Conservation (phyloP, 371 early-diverging fungal species). For the Nematocida major region DNA sequence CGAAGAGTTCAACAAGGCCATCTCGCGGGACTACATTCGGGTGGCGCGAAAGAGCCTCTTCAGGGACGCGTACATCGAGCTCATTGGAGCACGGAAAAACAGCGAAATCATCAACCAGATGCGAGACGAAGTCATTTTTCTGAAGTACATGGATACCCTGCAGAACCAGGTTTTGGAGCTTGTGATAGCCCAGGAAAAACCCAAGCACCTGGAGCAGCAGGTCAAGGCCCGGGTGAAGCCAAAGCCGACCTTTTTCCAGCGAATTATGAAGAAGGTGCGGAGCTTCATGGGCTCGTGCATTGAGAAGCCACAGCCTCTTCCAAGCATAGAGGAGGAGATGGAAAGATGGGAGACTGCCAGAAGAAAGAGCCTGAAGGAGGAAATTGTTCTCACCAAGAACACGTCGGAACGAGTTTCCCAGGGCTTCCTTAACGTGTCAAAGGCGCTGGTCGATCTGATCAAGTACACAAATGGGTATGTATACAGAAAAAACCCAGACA, state of each 20-base stretch:
- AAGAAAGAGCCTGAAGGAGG: background rate
- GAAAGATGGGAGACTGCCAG: background rate
- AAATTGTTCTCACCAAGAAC: slow-evolving; percentile 6
- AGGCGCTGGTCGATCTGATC: slow-evolving; percentile 7
- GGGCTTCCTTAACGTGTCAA: slow-evolving; percentile 17
- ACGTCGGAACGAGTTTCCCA: slow-evolving; percentile 5
- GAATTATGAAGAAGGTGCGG: background rate
- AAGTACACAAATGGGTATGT: slow-evolving; percentile 24
- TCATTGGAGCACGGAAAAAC: background rate
- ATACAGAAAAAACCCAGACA: slow-evolving; percentile 11
- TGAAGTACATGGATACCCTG: slow-evolving; percentile 2
- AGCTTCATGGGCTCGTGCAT: background rate
- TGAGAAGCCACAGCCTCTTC: background rate
- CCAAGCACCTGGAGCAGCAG: background rate
- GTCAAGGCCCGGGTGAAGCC: background rate
- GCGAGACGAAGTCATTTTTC: background rate
- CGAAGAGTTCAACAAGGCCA: background rate
- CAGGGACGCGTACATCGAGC: slow-evolving; percentile 12
- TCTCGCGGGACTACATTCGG: slow-evolving; percentile 7
- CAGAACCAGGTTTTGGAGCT: background rate
- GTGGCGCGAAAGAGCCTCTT: slow-evolving; percentile 10
- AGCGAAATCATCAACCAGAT: background rate
- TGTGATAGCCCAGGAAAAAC: background rate
- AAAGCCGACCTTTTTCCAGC: background rate
- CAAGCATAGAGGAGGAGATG: background rate